A percentile compares a stretch with the other conserved stretches of the same genome.
Conservation (phyloP, 2,329 filamentous ascomycete genomes). For the Colletotrichum shisoi region DNA sequence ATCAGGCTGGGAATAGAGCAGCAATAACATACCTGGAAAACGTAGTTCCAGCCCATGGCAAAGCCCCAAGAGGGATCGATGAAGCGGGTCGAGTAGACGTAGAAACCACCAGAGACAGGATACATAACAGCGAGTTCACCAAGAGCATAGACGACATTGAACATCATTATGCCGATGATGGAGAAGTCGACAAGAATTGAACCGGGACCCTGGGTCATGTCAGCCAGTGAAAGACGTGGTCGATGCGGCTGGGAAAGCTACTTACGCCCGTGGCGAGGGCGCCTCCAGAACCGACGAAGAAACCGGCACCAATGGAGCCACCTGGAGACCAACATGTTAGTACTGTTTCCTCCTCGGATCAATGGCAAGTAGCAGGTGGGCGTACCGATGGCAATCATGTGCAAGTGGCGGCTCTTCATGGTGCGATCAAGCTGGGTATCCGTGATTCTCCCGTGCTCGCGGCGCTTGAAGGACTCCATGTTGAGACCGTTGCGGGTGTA, state of each 20-base stretch:
- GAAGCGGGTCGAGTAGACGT: constrained; percentile 64
- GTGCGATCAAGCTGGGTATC: constrained; percentile 43
- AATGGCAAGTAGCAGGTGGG: background rate
- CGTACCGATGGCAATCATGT: constrained; percentile 59
- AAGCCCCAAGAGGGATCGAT: constrained; percentile 65
- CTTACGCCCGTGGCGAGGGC: constrained; percentile 58
- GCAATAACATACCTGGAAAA: constrained; percentile 48
- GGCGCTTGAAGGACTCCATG: constrained; percentile 42
- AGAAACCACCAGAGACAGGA: constrained; percentile 66
- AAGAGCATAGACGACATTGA: constrained; percentile 66
- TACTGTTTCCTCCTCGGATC: too few relatives aligned
- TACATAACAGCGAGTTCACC: constrained; percentile 65
- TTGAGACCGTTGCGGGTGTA: constrained; percentile 43
- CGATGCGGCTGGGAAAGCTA: constrained; percentile 19
- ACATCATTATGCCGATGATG: constrained; percentile 63
- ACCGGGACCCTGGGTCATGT: constrained; percentile 45
- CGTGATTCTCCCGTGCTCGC: constrained; percentile 39
- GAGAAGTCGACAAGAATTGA: constrained; percentile 53
- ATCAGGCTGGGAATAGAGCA: background rate
- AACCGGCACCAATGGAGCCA: constrained; percentile 65
- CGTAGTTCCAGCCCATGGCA: constrained; percentile 61
- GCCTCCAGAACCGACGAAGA: constrained; percentile 67
- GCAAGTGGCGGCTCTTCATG: constrained; percentile 59
- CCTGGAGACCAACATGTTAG: background rate
- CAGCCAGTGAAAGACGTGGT: background rate